Conservation (phyloP, 1,139 yeast genomes). For the Candida smagusa region DNA sequence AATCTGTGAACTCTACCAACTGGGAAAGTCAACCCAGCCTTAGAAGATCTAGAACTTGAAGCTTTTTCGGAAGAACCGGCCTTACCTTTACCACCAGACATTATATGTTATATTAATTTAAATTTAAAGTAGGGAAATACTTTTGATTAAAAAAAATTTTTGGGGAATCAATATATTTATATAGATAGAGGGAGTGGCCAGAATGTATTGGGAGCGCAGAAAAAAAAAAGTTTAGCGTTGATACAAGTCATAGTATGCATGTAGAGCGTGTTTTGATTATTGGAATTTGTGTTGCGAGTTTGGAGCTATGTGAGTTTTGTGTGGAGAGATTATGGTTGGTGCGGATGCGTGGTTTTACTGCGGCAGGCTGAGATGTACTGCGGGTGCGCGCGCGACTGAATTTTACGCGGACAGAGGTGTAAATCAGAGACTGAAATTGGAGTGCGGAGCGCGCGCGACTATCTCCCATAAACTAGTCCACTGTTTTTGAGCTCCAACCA, state of each 20-base stretch:
- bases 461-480: no score
- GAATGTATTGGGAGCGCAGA: no score
- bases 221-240: no score
- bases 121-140: constrained; percentile 1
- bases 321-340: neutral
- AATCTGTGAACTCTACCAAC: constrained; percentile 56
- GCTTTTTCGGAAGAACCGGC: constrained; percentile 53
- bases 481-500: neutral
- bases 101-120: constrained; percentile 17
- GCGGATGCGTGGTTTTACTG: neutral
- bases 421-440: neutral
- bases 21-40: constrained; percentile 56
- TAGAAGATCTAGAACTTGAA: constrained; percentile 51
- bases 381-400: neutral
- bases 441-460: neutral
- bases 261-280: no score
- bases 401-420: neutral
- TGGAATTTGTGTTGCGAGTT: no score
- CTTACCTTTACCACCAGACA: constrained; percentile 57
- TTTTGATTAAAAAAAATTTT: constrained; percentile 1
- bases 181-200: constrained; percentile 1
- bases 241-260: no score
- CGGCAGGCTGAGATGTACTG: neutral
- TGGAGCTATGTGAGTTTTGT: no score
- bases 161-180: constrained; percentile 5